A percentile compares a stretch with the other conserved stretches of the same genome.
These are phyloP conservation scores for Laguncularia racemosa DNA, from an alignment of 345 rosid species.

Conservation along the genomic window DNA sequence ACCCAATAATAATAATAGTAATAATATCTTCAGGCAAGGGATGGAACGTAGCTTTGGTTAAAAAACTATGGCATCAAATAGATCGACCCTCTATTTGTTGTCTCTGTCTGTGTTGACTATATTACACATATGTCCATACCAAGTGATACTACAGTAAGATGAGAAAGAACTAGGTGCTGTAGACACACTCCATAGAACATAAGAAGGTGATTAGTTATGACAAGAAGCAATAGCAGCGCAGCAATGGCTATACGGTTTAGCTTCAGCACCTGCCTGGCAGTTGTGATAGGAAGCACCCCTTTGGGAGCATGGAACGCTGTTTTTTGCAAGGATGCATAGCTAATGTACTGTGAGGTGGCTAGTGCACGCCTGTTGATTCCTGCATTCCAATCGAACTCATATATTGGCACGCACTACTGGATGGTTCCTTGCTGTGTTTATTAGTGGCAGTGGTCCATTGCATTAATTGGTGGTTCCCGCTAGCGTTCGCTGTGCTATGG, in stretches of 20 bases:
- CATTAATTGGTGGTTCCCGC: conserved; percentile 17
- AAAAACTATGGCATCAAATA: too few species aligned
- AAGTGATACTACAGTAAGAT: too few species aligned
- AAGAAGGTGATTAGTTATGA: conserved; percentile 23
- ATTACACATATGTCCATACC: too few species aligned
- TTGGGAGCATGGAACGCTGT: conserved; percentile 63
- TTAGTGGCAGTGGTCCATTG: conserved; percentile 25
- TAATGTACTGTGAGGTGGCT: conserved; percentile 56
- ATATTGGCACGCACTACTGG: conserved; percentile 43
- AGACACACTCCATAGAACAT: conserved; percentile 2
- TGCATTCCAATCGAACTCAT: conserved; percentile 45
- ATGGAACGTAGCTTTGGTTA: too few species aligned
- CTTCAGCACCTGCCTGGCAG: conserved; percentile 59
- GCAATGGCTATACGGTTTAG: conserved; percentile 73
- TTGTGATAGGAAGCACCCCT: conserved; percentile 87
- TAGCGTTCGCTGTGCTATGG: conserved; percentile 13
- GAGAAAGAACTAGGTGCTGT: background rate
- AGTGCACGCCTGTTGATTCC: conserved; percentile 61
- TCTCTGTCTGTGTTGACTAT: too few species aligned
- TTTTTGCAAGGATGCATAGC: conserved; percentile 59
- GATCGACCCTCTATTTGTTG: too few species aligned
- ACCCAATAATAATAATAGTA: too few species aligned
- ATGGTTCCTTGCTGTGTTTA: conserved; percentile 34
- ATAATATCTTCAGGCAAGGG: too few species aligned
- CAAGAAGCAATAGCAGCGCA: conserved; percentile 68